Conservation (phyloP, 2,329 filamentous ascomycete species). For the Trichoderma polysporum region DNA sequence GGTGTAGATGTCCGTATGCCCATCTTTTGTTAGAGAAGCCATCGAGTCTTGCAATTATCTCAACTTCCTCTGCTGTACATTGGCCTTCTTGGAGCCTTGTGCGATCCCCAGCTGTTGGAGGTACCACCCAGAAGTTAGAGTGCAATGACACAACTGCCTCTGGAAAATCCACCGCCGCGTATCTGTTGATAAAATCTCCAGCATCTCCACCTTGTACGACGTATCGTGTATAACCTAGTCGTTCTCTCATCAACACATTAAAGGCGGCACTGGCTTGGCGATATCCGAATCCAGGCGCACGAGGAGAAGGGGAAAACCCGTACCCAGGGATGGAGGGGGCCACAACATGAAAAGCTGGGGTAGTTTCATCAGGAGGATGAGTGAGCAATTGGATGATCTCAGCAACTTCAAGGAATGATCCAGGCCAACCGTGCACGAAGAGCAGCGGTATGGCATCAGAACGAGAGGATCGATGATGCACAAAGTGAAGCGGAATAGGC, state of each 20-base stretch:
- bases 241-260: not conserved
- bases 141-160: not conserved
- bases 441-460: slow-evolving; percentile 56
- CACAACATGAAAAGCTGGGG: slow-evolving; percentile 53
- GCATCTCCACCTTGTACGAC: not conserved
- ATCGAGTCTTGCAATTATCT: not conserved
- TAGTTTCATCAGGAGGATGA: slow-evolving; percentile 27
- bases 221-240: not conserved
- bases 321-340: slow-evolving; percentile 59
- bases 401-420: slow-evolving; percentile 64
- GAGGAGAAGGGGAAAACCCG: slow-evolving; percentile 34
- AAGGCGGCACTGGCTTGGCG: not conserved
- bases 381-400: slow-evolving; percentile 58
- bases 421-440: slow-evolving; percentile 69
- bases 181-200: not conserved
- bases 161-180: not conserved
- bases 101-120: not conserved
- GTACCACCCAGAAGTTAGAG: not conserved
- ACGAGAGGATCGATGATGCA: not conserved
- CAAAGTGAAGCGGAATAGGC: not conserved
- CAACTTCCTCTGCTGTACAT: not conserved
- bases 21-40: not conserved
- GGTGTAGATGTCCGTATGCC: not conserved
- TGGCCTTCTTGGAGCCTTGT: not conserved
- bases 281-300: not conserved